Evolutionary conservation across 2,329 filamentous ascomycete species (phyloP).

Genomic region (Emmonsiellopsis sp.): DNA sequence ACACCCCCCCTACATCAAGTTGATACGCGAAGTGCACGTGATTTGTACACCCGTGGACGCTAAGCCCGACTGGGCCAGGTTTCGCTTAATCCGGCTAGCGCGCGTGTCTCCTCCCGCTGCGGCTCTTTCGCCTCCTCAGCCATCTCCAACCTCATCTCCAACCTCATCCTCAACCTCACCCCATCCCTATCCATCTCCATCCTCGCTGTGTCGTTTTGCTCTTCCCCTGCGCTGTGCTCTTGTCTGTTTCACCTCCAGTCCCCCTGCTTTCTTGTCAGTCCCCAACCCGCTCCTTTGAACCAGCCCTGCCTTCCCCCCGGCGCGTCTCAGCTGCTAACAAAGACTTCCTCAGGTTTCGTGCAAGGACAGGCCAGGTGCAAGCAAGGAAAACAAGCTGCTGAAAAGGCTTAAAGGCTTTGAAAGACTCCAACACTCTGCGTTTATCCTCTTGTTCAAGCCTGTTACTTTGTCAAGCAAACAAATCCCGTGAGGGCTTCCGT

Average conservation of each 20-base stretch:
- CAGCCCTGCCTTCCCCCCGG: neutral
- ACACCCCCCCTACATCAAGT: too few species aligned
- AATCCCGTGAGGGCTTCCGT: neutral
- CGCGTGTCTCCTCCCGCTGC: too few species aligned
- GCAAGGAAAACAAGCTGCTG: neutral
- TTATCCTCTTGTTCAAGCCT: neutral
- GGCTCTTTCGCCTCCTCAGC: too few species aligned
- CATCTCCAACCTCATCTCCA: neutral
- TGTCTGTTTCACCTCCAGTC: neutral
- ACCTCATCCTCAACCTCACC: neutral
- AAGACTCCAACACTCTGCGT: neutral
- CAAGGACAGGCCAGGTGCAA: neutral
- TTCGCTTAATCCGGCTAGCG: too few species aligned
- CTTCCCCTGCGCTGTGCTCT: conserved; percentile 6
- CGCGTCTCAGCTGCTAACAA: conserved; percentile 1
- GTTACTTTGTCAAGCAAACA: conserved; percentile 1
- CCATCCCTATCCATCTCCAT: neutral
- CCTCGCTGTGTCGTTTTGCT: neutral
- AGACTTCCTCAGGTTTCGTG: conserved; percentile 1
- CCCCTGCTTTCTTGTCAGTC: neutral
- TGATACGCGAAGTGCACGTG: too few species aligned
- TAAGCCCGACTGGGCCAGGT: too few species aligned
- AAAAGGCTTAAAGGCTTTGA: neutral
- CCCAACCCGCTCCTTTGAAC: neutral
- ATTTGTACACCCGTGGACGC: too few species aligned